phyloP scores from a whole-genome alignment of 2,329 filamentous ascomycete species.

The Dothidotthia symphoricarpi region DNA sequence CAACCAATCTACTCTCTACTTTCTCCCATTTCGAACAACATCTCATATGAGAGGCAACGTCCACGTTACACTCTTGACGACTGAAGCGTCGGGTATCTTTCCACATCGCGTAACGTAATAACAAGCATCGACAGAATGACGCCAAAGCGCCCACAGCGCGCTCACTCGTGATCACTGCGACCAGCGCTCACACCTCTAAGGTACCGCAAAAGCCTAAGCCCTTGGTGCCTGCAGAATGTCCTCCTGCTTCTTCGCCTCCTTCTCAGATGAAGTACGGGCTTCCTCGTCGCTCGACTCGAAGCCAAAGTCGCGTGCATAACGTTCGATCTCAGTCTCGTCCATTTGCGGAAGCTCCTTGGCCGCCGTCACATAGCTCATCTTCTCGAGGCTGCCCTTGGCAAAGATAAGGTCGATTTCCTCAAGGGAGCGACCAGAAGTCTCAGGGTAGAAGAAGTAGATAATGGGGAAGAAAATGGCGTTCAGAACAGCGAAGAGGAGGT shows the following conservation, averaged over 20 bases:
- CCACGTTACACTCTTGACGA: slow-evolving; percentile 14
- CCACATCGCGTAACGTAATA: slow-evolving; percentile 8
- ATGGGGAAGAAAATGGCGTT: slow-evolving; percentile 54
- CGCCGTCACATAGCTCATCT: slow-evolving; percentile 40
- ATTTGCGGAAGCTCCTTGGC: slow-evolving; percentile 39
- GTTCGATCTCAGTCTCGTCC: slow-evolving; percentile 36
- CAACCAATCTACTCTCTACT: no score
- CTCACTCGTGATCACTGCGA: slow-evolving; percentile 12
- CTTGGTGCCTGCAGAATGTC: slow-evolving; percentile 20
- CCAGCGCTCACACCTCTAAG: slow-evolving; percentile 13
- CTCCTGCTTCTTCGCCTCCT: slow-evolving; percentile 10
- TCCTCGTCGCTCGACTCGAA: slow-evolving; percentile 34
- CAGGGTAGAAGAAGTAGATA: slow-evolving; percentile 58
- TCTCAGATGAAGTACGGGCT: slow-evolving; percentile 23
- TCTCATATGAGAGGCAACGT: slow-evolving; percentile 6
- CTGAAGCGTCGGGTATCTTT: slow-evolving; percentile 30
- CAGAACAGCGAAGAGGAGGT: slow-evolving; percentile 53
- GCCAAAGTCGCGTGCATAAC: slow-evolving; percentile 36
- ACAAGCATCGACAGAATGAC: slow-evolving; percentile 15
- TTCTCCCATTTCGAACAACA: neutral
- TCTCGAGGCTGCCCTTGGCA: slow-evolving; percentile 38
- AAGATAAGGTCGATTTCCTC: slow-evolving; percentile 57
- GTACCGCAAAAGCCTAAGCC: slow-evolving; percentile 1
- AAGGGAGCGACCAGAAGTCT: slow-evolving; percentile 51
- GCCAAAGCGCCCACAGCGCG: slow-evolving; percentile 14